phyloP scores from a whole-genome alignment of 1,139 yeast species.

The Yamadazyma friedrichii region DNA sequence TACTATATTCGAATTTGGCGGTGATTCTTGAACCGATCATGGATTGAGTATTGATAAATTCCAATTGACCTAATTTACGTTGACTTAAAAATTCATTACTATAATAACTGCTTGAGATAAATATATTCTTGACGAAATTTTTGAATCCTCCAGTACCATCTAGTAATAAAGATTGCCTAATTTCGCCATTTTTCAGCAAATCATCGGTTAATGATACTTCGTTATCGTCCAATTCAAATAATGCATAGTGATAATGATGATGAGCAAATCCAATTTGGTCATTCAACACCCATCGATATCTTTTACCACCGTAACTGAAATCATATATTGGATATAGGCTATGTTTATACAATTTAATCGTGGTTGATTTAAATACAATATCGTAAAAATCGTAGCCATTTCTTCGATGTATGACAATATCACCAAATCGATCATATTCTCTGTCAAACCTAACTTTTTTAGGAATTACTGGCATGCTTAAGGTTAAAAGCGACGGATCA shows the following conservation, averaged over 20 bases:
- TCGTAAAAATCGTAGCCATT: too few relatives aligned
- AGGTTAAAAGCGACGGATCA: too few relatives aligned
- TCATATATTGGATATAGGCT: constrained; percentile 7
- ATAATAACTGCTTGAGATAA: background rate
- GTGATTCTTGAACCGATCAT: background rate
- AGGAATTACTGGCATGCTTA: too few relatives aligned
- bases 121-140: background rate
- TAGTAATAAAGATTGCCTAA: background rate
- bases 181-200: background rate
- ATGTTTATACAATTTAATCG: constrained; percentile 1
- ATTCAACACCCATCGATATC: constrained; percentile 8
- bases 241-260: background rate
- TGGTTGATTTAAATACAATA: too few relatives aligned
- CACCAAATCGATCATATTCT: too few relatives aligned
- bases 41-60: background rate
- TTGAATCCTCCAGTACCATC: background rate
- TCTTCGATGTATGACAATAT: too few relatives aligned
- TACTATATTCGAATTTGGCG: background rate
- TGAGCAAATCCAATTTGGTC: background rate
- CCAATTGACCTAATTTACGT: background rate
- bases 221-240: background rate
- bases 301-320: constrained; percentile 3
- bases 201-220: background rate
- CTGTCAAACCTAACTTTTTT: background rate
- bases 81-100: background rate